Conservation (phyloP, 1,284 basidiomycete species). For the Sutorius eximius region DNA sequence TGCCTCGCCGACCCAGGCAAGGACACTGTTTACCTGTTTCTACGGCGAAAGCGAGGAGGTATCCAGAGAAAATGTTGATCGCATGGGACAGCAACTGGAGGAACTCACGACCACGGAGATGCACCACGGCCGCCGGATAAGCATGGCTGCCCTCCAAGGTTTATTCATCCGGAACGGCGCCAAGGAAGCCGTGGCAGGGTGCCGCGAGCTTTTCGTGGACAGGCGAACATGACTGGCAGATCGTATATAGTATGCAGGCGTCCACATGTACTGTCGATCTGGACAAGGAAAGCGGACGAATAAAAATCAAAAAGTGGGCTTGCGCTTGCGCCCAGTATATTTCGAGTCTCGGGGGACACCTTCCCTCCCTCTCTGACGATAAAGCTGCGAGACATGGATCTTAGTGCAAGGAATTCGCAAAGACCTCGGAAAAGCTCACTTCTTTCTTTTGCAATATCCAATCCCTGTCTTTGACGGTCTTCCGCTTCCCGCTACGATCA, state of each 20-base stretch:
- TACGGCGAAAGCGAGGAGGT: constrained; percentile 56
- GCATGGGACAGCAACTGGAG: constrained; percentile 52
- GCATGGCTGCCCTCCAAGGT: constrained; percentile 94
- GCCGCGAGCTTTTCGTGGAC: constrained; percentile 51
- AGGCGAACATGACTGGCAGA: constrained; percentile 32
- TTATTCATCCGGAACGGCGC: constrained; percentile 82
- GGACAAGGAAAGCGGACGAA: background rate
- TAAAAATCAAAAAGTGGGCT: constrained; percentile 55
- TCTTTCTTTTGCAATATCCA: constrained; percentile 88
- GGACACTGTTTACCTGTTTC: constrained; percentile 81
- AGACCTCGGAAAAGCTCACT: constrained; percentile 39
- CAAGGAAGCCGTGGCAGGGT: constrained; percentile 58
- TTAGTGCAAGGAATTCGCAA: background rate
- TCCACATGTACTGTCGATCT: background rate
- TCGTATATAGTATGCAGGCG: constrained; percentile 11
- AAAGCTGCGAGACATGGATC: constrained; percentile 49
- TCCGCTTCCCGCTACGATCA: constrained; percentile 62
- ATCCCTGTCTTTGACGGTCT: constrained; percentile 64
- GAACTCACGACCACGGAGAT: constrained; percentile 54
- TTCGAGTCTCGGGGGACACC: constrained; percentile 78
- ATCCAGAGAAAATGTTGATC: constrained; percentile 40
- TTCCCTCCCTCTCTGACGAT: constrained; percentile 80
- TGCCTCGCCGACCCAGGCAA: constrained; percentile 81
- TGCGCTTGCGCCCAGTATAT: constrained; percentile 77
- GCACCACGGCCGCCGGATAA: constrained; percentile 60